Evolutionary conservation across 2,329 filamentous ascomycete species (phyloP).

Genomic region (Fusarium avenaceum): DNA sequence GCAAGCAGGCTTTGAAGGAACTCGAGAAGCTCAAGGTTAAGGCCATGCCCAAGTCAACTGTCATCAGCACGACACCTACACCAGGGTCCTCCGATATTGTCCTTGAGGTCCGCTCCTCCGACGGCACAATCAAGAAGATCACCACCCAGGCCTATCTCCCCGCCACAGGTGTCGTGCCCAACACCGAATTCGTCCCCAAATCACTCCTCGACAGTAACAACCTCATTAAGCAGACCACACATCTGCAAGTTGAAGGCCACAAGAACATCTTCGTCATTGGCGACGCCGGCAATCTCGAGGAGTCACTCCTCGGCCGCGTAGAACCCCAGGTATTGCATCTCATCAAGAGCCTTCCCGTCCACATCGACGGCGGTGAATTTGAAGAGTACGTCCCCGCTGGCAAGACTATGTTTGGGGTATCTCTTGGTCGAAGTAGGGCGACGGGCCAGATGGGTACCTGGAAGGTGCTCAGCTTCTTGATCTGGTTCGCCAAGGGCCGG

Average conservation of each 20-base stretch:
- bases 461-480: constrained; percentile 56
- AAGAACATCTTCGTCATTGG: constrained; percentile 61
- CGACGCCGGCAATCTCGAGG: constrained; percentile 60
- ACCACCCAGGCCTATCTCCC: constrained; percentile 62
- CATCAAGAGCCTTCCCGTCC: constrained; percentile 52
- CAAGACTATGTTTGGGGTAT: constrained; percentile 54
- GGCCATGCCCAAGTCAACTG: constrained; percentile 57
- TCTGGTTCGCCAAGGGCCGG: constrained; percentile 58
- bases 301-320: constrained; percentile 50
- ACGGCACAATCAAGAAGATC: constrained; percentile 56
- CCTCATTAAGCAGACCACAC: constrained; percentile 56
- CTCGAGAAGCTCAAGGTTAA: constrained; percentile 62
- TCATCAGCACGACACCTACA: constrained; percentile 48
- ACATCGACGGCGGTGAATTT: constrained; percentile 51
- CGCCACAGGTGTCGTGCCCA: constrained; percentile 60
- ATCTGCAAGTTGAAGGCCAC: constrained; percentile 54
- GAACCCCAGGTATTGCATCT: constrained; percentile 54
- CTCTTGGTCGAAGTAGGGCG: constrained; percentile 57
- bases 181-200: constrained; percentile 60
- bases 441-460: constrained; percentile 56
- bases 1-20: constrained; percentile 55
- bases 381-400: constrained; percentile 50
- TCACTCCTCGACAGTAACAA: constrained; percentile 53
- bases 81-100: constrained; percentile 48
- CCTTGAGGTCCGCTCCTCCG: constrained; percentile 53